Evolutionary conservation across 139 green algal species (phyloP), one percentile per base, ranked within the genome.

Genomic region (Coelastrella sp.): DNA sequence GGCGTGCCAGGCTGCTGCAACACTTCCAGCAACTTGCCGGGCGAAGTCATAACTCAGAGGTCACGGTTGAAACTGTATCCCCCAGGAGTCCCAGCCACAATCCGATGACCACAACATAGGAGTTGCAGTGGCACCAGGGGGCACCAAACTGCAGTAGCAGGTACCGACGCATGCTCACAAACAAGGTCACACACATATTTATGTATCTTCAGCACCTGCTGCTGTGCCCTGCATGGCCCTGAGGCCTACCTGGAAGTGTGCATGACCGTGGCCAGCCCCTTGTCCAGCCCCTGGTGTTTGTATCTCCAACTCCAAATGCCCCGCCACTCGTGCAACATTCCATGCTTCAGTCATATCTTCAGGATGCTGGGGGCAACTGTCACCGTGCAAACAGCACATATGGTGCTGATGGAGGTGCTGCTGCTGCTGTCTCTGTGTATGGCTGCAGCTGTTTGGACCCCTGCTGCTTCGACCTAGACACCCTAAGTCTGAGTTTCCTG

Each of bases 191-290:
- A 47, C 32, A 47, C 32, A 47, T 0, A 2, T 47, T 0, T 47
- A 47, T 1, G 1, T 47, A 47, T 47, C 32, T 47, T 47, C 32
- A 47, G 1, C 32, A 47, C 32, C 32, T 47, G 32, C 32, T 47
- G 32, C 32, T 47, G 32, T 47, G 32, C 32, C 32, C 32, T 47
- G 32, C 32, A 47, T 47, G 32, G 32, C 32, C 32, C 32, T 47
- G 32, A 47, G 32, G 32, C 85, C 5, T 20, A 89, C 85, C 85
- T 90, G 85, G 16, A 90, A 90, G n/a, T 90, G 85, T 54, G 74
- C 85, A 76, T 90, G 85, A 32, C 73, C 65, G 58, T 84, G 83
- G 5, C 6, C 68, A 4, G 22, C 59, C 2, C 61, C 83, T 22
- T 65, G 57, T n/a, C 57, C 60, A 54, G 17, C 57, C 80, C 32